phyloP scores from a whole-genome alignment of 495 filamentous ascomycete species.

The Cryomyces antarcticus region DNA sequence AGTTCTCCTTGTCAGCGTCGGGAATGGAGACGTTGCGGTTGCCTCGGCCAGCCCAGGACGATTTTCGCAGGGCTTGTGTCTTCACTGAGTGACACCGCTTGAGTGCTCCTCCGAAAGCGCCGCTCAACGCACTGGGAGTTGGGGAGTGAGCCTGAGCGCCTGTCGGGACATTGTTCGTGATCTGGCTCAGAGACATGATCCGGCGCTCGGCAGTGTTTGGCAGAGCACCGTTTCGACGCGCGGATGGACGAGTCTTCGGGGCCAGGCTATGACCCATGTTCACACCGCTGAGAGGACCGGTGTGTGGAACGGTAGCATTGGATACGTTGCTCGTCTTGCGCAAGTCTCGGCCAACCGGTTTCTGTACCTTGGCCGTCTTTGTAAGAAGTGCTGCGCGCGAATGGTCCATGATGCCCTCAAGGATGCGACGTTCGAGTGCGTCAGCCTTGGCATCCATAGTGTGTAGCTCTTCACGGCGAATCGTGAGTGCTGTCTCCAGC shows the following conservation, averaged over 20 bases:
- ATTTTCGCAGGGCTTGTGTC: conserved; percentile 20
- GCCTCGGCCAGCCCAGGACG: too few species aligned
- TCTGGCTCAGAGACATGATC: conserved; percentile 75
- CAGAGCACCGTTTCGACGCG: conserved; percentile 12
- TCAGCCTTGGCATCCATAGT: conserved; percentile 77
- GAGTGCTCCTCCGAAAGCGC: conserved; percentile 22
- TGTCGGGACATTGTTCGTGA: conserved; percentile 49
- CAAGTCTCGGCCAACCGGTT: conserved; percentile 38
- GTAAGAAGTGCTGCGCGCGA: conserved; percentile 67
- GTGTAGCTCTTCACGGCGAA: conserved; percentile 78
- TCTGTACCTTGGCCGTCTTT: conserved; percentile 20
- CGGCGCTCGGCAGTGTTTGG: conserved; percentile 39
- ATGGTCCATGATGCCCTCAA: conserved; percentile 90
- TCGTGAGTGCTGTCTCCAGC: conserved; percentile 67
- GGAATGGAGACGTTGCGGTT: neutral
- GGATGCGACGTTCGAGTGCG: conserved; percentile 68
- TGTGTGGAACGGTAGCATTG: conserved; percentile 15
- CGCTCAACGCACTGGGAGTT: conserved; percentile 25
- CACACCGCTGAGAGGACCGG: conserved; percentile 12
- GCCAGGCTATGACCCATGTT: conserved; percentile 17
- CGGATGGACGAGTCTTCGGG: conserved; percentile 23
- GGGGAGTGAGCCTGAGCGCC: conserved; percentile 36
- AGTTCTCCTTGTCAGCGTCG: neutral
- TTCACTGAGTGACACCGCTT: conserved; percentile 59
- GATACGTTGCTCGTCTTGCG: conserved; percentile 37